A percentile compares a stretch with the other conserved stretches of the same genome.
These are phyloP conservation scores for Linum usitatissimum DNA, from an alignment of 345 rosid species.

Conservation along the genomic window DNA sequence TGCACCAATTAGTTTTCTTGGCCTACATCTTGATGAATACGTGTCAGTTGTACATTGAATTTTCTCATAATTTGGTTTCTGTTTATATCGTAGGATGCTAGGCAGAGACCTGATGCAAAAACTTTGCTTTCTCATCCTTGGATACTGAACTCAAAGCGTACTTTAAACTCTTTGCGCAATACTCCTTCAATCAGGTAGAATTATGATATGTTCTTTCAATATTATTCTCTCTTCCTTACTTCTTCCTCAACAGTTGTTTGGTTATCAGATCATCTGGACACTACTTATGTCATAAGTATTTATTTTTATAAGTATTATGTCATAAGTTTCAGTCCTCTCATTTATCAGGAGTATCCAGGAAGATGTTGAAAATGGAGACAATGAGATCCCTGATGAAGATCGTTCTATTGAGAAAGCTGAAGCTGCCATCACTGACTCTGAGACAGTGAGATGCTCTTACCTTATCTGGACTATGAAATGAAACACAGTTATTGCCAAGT, in stretches of 20 bases:
- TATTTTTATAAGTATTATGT: background rate
- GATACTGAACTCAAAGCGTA: conserved; percentile 82
- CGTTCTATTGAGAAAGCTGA: conserved; percentile 38
- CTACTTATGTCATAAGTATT: no score
- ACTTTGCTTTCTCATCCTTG: conserved; percentile 98
- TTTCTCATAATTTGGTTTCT: conserved; percentile 10
- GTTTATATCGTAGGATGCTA: conserved; percentile 63
- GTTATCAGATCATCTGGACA: background rate
- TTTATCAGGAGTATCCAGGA: conserved; percentile 48
- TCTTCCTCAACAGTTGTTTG: background rate
- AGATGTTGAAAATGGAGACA: conserved; percentile 43
- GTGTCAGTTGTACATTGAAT: background rate
- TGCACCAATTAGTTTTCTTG: background rate
- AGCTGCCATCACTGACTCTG: conserved; percentile 22
- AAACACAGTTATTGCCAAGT: background rate
- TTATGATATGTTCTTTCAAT: background rate
- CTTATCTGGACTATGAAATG: background rate
- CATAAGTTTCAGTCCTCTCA: conserved; percentile 1
- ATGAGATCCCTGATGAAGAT: conserved; percentile 35
- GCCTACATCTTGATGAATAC: background rate
- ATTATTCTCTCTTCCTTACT: background rate
- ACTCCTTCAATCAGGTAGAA: conserved; percentile 65
- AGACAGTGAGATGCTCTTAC: conserved; percentile 32
- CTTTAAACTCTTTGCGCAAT: conserved; percentile 79
- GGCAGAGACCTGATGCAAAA: conserved; percentile 98